Percentiles rank a stretch among this genome's conserved stretches.
Evolutionary conservation across 2,329 filamentous ascomycete species (phyloP).

Genomic region (Aspergillus sp.): DNA sequence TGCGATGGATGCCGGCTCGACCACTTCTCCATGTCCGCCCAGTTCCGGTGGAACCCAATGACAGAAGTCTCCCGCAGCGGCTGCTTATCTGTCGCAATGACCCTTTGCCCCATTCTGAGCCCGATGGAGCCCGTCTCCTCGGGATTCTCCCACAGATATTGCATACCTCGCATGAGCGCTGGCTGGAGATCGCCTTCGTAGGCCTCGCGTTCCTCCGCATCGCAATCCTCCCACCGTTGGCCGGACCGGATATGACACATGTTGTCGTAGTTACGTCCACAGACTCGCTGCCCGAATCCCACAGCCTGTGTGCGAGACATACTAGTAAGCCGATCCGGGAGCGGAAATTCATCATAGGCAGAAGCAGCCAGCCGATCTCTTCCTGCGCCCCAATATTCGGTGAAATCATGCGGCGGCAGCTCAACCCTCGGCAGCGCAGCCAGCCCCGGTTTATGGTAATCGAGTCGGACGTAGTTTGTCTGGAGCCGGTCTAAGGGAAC

Average conservation of each 20-base stretch:
- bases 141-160: neutral
- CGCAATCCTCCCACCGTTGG: neutral
- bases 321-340: neutral
- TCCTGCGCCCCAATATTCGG: neutral
- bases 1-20: neutral
- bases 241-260: neutral
- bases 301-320: neutral
- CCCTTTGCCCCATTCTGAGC: neutral
- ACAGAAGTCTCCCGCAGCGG: neutral
- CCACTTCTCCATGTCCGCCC: neutral
- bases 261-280: neutral
- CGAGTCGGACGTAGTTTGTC: neutral
- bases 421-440: neutral
- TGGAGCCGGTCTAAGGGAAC: neutral
- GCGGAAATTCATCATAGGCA: neutral
- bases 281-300: neutral
- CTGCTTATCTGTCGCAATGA: neutral
- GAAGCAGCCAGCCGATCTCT: neutral
- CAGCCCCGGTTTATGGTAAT: neutral
- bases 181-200: neutral
- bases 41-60: neutral
- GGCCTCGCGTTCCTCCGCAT: neutral
- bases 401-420: neutral
- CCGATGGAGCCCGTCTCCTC: neutral
- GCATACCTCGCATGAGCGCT: neutral